Base-by-base conservation (phyloP, 2,329 filamentous ascomycete species). In the Verticillium albo-atrum region DNA sequence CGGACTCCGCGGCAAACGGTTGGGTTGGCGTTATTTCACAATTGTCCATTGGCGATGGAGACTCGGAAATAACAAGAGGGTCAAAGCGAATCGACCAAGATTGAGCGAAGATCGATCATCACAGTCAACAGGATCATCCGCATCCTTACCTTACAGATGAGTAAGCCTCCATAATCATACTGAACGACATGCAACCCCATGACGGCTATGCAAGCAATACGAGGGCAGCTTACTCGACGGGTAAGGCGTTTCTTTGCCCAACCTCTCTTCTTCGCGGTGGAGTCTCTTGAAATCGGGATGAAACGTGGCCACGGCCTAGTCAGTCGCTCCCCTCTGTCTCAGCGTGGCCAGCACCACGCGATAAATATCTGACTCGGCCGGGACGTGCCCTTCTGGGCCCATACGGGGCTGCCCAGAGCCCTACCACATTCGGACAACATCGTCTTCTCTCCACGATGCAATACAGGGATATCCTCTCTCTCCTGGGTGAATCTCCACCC, bases 401-500 rank as follows among this genome's bases (percentile, higher is more conserved):
- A 9, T 26, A 23, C n/a, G n/a, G 9, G 42, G n/a, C 42, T 12
- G 20, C 42, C 42, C 10, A 50, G 10, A 50, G 14, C 42, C 42
- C 42, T 50, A 20, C n/a, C 14, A 50, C 9, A 50, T 23, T 50
- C 10, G n/a, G 4, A 23, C 17, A 50, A 6, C 42, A 50, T 12
- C 7, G 10, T 50, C 42, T 14, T 47, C 37, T 50, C n/a, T 23
- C 42, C 42, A 50, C 42, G 42, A 50, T 50, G 42, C 7, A 23
- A 14, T 23, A 7, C 42, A 50, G 42, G 42, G 20, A 12, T 50
- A 50, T 9, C 42, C 42, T 50, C 42, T 50, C 4, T 23, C n/a
- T 25, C 42, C 42, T 50, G 42, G 10, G 42, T 20, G 20, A n/a
- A 23, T 25, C 42, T 50, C 42, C 58, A 62, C 60, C 61, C 60